phyloP scores from a whole-genome alignment of 2,329 filamentous ascomycete species.

The Aspergillus aculeatus region DNA sequence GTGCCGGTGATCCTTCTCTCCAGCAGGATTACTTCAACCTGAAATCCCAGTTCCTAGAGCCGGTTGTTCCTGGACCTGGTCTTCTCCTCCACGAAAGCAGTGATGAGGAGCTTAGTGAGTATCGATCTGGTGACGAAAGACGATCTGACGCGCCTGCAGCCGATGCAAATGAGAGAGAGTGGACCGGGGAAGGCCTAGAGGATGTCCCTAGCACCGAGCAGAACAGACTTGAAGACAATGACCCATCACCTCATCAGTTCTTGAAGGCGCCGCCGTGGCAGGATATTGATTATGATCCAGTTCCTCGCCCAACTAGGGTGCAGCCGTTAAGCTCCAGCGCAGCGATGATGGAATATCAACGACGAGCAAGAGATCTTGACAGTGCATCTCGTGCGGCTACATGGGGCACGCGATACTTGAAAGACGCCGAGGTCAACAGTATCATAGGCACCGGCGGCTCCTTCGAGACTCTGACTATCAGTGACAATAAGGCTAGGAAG shows the following conservation, averaged over 20 bases:
- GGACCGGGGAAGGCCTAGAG: slow-evolving; percentile 23
- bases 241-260: slow-evolving; percentile 39
- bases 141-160: slow-evolving; percentile 30
- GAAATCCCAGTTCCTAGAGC: slow-evolving; percentile 30
- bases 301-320: slow-evolving; percentile 29
- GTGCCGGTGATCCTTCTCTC: slow-evolving; percentile 36
- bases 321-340: slow-evolving; percentile 56
- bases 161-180: slow-evolving; percentile 25
- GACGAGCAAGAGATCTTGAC: slow-evolving; percentile 53
- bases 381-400: slow-evolving; percentile 56
- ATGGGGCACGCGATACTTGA: slow-evolving; percentile 51
- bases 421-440: slow-evolving; percentile 52
- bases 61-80: slow-evolving; percentile 52
- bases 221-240: slow-evolving; percentile 26
- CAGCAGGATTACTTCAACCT: slow-evolving; percentile 37
- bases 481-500: slow-evolving; percentile 38
- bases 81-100: slow-evolving; percentile 47
- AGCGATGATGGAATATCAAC: slow-evolving; percentile 54
- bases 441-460: slow-evolving; percentile 46
- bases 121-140: slow-evolving; percentile 22
- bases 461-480: slow-evolving; percentile 42
- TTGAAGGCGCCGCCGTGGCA: slow-evolving; percentile 49
- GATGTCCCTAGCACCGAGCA: slow-evolving; percentile 25
- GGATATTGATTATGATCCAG: slow-evolving; percentile 40
- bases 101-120: slow-evolving; percentile 34